Evolutionary conservation across 83 land plant genomes (phyloP).

Genomic region (Picea mariana): DNA sequence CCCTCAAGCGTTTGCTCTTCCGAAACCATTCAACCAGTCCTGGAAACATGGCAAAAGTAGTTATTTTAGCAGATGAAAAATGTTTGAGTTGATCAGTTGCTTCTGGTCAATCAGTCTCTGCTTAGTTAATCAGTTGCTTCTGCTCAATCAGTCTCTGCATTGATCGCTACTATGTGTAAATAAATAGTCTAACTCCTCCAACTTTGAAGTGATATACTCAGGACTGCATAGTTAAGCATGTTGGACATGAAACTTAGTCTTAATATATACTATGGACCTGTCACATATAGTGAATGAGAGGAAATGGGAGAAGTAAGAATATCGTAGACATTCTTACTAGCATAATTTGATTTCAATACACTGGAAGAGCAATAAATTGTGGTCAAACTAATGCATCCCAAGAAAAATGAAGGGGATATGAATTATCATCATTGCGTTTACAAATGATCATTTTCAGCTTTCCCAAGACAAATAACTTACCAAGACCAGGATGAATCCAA

Average conservation of each 20-base stretch:
- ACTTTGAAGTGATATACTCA: too few relatives aligned
- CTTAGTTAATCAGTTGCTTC: constrained; percentile 70
- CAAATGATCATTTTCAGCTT: neutral
- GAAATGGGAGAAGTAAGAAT: too few relatives aligned
- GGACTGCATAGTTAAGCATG: too few relatives aligned
- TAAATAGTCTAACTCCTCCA: too few relatives aligned
- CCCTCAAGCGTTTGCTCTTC: constrained; percentile 37
- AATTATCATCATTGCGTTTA: neutral
- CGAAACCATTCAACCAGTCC: constrained; percentile 65
- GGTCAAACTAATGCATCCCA: too few relatives aligned
- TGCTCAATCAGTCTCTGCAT: constrained; percentile 72
- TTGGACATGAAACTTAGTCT: too few relatives aligned
- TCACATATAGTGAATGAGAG: too few relatives aligned
- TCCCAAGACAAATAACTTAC: neutral
- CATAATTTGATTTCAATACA: too few relatives aligned
- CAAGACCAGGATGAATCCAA: neutral
- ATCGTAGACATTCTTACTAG: too few relatives aligned
- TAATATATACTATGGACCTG: too few relatives aligned
- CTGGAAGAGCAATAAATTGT: neutral
- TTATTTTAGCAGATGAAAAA: neutral
- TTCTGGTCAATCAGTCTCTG: constrained; percentile 30
- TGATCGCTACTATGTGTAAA: constrained; percentile 48
- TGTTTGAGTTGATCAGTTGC: constrained; percentile 17
- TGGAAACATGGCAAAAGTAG: constrained; percentile 16
- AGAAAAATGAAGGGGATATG: neutral